Conservation (phyloP, 805 yeast genomes). For the Kazachstania viticola region DNA sequence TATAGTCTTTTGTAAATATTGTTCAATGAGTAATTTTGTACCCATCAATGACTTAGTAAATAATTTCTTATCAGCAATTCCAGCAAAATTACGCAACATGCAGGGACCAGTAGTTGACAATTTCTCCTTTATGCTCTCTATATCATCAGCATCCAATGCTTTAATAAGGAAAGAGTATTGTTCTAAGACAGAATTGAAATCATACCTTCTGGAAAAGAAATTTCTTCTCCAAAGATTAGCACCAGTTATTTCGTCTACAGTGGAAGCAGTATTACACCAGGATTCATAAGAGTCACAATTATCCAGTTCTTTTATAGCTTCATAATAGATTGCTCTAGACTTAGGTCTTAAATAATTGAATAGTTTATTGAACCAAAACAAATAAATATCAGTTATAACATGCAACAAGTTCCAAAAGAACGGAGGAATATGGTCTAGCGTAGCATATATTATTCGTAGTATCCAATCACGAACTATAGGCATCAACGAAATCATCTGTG, state of each 20-base stretch:
- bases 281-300: conserved; percentile 50
- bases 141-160: conserved; percentile 48
- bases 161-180: conserved; percentile 49
- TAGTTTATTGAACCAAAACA: conserved; percentile 29
- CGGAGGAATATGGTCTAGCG: conserved; percentile 32
- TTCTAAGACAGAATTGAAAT: conserved; percentile 70
- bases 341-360: conserved; percentile 20
- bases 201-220: conserved; percentile 70
- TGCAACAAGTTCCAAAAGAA: conserved; percentile 31
- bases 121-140: conserved; percentile 46
- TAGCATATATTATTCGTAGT: conserved; percentile 16
- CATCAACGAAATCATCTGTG: too few species aligned
- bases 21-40: conserved; percentile 76
- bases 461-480: conserved; percentile 13
- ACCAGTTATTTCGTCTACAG: conserved; percentile 41
- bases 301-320: conserved; percentile 37
- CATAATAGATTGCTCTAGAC: conserved; percentile 26
- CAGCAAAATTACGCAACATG: conserved; percentile 80
- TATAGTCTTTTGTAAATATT: conserved; percentile 48
- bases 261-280: conserved; percentile 48
- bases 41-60: conserved; percentile 80
- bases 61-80: conserved; percentile 66
- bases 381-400: conserved; percentile 31
- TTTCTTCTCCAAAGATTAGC: conserved; percentile 68
- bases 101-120: conserved; percentile 58